Evolutionary conservation across 2,329 filamentous ascomycete species (phyloP), one percentile per base, ranked within the genome.

Genomic region (Stromatinia cepivora): DNA sequence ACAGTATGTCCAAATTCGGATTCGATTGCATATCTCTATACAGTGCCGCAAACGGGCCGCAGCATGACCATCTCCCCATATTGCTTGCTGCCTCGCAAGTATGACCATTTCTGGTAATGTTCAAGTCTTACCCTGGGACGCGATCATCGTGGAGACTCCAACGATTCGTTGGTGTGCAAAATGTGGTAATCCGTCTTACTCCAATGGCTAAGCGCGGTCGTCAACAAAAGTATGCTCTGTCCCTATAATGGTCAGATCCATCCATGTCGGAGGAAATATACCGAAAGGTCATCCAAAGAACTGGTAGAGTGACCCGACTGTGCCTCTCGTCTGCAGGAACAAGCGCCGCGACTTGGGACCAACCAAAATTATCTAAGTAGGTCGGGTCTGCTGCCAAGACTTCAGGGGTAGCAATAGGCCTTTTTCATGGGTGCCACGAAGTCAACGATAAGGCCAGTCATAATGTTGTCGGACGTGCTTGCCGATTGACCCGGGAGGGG

Each of bases 241-340:
- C 13, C 64, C 57, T n/a, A 34, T 17, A 42, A 31, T 56, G 63
- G 54, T 46, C 68, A 34, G 46, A 46, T 22, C 42, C 57, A 68
- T 56, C 66, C 66, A 68, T 68, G 57, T 45, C 25, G 11, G 34
- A 28, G 45, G 45, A 34, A 45, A 52, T 46, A 68, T 68, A 46
- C 65, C 54, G 39, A 28, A 17, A 50, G 15, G n/a, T 36, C 31
- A 50, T 52, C 61, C 61, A 39, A 63, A 52, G 25, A 45, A 42
- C 56, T 63, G 66, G 66, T 45, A 68, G 56, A 42, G 34, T 57
- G 54, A 61, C 56, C 66, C 66, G 71, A 71, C 75, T 71, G 74
- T 75, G 75, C 75, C 76, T 68, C 71, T 58, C 36, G 62, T 63
- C 74, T 76, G 75, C 76, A 77, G 75, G 74, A 74, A 76, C 76